Base-by-base conservation (phyloP, 1,284 basidiomycete genomes). In the Leccinum solheimii region DNA sequence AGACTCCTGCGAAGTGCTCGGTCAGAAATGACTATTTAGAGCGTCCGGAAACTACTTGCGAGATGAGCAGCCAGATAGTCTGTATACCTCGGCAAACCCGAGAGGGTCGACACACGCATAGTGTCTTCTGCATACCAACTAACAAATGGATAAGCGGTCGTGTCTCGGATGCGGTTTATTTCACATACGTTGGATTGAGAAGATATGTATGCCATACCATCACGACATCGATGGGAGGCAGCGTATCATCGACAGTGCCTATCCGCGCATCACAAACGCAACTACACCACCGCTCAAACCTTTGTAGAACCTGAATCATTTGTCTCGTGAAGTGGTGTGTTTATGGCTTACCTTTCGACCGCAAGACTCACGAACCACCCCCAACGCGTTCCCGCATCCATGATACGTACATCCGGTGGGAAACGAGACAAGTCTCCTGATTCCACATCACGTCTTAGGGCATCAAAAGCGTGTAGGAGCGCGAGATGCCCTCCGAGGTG, bases 181-280 rank as follows among this genome's bases (percentile, higher is more conserved):
- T 6, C 30, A 55, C 74, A 56, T 62, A 77, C 77, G 69, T 64
- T 5, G 78, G 78, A 60, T 77, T 80, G n/a, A 81, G 74, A 60
- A 80, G 68, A 66, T 81, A 81, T 6, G 81, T 67, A 52, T 81
- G 79, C 78, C 80, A 81, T 4, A 80, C 77, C 79, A 81, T 80
- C 27, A 78, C 59, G 3, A 82, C 79, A 54, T 81, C 80, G 2
- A 80, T 55, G 3, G 80, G 79, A 2, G 79, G 79, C 26, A 77
- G 53, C 5, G 45, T 51, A 14, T 51, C 19, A 30, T 65, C 64
- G 2, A 61, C 5, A 13, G 48, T 38, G 14, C 19, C 19, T 19
- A 6, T 14, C 27, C 10, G 49, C 11, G 6, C 55, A 13, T 27
- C 55, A 21, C 23, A 23, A 36, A 38, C 5, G 23, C 55, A 5